Conservation (phyloP, 176 grass and related monocot species). For the Calamus simplicifolius region DNA sequence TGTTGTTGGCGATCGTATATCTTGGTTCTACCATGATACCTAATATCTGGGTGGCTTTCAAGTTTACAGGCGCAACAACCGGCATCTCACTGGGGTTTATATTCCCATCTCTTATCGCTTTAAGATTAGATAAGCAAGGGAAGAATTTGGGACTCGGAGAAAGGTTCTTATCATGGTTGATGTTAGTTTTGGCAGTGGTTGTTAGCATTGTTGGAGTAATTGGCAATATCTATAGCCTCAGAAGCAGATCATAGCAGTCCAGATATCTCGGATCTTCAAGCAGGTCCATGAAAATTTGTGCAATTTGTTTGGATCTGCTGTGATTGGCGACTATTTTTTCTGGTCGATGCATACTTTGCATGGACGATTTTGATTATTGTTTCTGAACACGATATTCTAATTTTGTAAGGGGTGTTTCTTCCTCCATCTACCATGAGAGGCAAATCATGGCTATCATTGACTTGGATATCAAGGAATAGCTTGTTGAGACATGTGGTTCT, state of each 20-base stretch:
- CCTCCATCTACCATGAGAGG: no score
- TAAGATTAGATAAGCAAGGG: conserved; percentile 72
- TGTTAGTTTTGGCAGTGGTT: conserved; percentile 59
- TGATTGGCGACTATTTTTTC: no score
- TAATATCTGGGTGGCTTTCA: conserved; percentile 97
- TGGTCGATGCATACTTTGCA: no score
- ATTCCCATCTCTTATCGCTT: conserved; percentile 67
- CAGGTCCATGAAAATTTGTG: no score
- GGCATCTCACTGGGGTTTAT: conserved; percentile 87
- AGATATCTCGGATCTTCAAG: no score
- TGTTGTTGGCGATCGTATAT: conserved; percentile 61
- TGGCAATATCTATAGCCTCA: conserved; percentile 80
- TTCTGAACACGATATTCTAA: no score
- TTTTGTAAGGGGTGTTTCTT: no score
- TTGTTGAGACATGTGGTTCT: no score
- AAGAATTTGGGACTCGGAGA: conserved; percentile 39
- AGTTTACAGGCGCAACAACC: conserved; percentile 85
- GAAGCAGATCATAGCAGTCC: conserved; percentile 41
- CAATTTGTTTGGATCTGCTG: no score
- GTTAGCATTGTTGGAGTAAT: conserved; percentile 64
- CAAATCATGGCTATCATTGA: no score
- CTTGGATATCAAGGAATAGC: no score
- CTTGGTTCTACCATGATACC: conserved; percentile 84
- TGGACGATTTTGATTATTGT: no score
- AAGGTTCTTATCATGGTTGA: conserved; percentile 42